These are phyloP conservation scores for Phoenix dactylifera DNA, from an alignment of 176 grass and related monocot genomes.

Conservation along the genomic window DNA sequence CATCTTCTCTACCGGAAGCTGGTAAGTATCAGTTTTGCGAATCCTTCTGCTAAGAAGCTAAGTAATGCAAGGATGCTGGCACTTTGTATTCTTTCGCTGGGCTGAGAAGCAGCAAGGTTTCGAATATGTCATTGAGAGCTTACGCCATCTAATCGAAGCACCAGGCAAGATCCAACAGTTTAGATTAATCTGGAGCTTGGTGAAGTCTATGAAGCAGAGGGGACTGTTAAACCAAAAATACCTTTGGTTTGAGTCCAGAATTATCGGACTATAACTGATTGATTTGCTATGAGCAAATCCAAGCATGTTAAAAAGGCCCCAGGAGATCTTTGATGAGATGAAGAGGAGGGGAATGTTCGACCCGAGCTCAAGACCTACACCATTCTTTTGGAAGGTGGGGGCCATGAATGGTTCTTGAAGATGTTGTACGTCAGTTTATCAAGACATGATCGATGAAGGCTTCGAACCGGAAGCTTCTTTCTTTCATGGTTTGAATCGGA, in stretches of 20 bases:
- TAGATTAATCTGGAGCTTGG: constrained; percentile 51
- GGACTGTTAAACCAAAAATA: constrained; percentile 39
- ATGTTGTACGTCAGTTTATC: constrained; percentile 31
- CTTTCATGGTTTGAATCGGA: too few species aligned
- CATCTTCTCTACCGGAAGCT: constrained; percentile 21
- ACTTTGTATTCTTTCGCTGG: constrained; percentile 55
- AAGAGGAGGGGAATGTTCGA: constrained; percentile 40
- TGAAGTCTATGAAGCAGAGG: constrained; percentile 39
- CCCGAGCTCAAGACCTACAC: constrained; percentile 40
- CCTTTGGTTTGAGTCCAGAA: constrained; percentile 36
- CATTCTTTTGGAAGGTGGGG: constrained; percentile 39
- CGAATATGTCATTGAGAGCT: constrained; percentile 28
- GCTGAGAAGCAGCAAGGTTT: constrained; percentile 55
- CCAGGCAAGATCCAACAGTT: constrained; percentile 71
- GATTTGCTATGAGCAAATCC: constrained; percentile 40
- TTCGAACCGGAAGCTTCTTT: constrained; percentile 28
- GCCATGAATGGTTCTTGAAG: constrained; percentile 25
- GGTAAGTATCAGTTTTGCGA: constrained; percentile 21
- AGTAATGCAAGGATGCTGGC: constrained; percentile 51
- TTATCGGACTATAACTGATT: constrained; percentile 55
- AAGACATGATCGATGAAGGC: constrained; percentile 47
- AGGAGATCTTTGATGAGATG: constrained; percentile 51
- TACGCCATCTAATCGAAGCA: constrained; percentile 59
- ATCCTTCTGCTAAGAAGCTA: constrained; percentile 38
- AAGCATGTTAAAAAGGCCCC: constrained; percentile 45